phyloP scores from a whole-genome alignment of 495 filamentous ascomycete species.

The Barbatosphaeria neglecta region DNA sequence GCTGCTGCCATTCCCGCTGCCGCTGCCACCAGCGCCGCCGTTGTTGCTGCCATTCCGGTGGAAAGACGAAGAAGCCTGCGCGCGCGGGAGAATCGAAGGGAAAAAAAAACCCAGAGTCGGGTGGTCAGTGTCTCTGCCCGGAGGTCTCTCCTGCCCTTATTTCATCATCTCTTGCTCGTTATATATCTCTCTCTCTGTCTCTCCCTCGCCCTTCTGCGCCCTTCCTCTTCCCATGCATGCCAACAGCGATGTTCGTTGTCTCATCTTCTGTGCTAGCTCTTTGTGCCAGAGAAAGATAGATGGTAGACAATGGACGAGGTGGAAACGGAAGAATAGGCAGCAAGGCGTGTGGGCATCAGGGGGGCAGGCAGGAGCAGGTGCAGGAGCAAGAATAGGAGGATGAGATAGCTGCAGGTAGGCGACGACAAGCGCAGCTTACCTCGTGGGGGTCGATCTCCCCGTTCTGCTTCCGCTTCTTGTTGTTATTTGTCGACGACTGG shows the following conservation, averaged over 20 bases:
- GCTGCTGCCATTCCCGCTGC: constrained; percentile 4
- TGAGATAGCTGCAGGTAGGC: constrained; percentile 6
- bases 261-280: too few relatives aligned
- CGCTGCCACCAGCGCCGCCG: neutral
- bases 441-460: constrained; percentile 43
- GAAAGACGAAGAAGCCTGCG: too few relatives aligned
- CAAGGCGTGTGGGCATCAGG: too few relatives aligned
- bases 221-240: too few relatives aligned
- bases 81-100: constrained; percentile 1
- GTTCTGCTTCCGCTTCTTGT: constrained; percentile 66
- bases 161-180: too few relatives aligned
- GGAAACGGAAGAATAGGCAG: neutral
- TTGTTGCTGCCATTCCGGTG: neutral
- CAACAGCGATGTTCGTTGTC: too few relatives aligned
- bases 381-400: neutral
- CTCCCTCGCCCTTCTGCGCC: too few relatives aligned
- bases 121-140: neutral
- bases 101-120: neutral
- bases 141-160: neutral
- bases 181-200: neutral
- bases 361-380: neutral
- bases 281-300: too few relatives aligned
- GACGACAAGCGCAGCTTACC: constrained; percentile 33
- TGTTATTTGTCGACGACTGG: constrained; percentile 11
- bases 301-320: too few relatives aligned